Percentiles rank a stretch among this genome's conserved stretches.
Conservation (phyloP, 768 basidiomycete species). For the Termitomyces sp. region DNA sequence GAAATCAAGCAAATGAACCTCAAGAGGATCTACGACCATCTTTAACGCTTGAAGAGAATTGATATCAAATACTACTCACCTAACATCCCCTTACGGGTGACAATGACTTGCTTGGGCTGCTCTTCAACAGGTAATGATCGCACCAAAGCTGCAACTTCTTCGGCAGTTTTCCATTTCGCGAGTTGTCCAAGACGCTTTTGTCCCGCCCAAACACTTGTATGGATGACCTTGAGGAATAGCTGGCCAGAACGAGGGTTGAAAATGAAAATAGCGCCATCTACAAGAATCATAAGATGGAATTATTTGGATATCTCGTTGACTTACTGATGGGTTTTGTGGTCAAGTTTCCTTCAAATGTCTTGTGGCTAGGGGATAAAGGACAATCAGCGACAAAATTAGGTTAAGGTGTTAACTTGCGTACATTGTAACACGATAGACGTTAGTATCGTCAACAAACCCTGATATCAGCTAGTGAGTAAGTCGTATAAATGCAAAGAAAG, state of each 20-base stretch:
- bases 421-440: constrained; percentile 99
- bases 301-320: constrained; percentile 15
- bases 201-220: constrained; percentile 99
- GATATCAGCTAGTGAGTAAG: neutral
- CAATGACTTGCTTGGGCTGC: constrained; percentile 99
- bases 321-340: constrained; percentile 97
- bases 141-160: constrained; percentile 98
- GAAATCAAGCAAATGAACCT: constrained; percentile 99
- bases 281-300: neutral
- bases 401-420: constrained; percentile 23
- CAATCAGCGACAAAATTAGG: neutral
- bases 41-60: neutral
- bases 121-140: constrained; percentile 99
- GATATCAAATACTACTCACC: constrained; percentile 38
- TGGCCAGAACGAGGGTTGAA: constrained; percentile 99
- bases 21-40: constrained; percentile 72
- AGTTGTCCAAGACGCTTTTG: constrained; percentile 99
- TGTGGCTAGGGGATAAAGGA: constrained; percentile 55
- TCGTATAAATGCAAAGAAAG: neutral
- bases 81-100: constrained; percentile 99
- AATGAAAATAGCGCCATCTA: constrained; percentile 95
- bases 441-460: constrained; percentile 99
- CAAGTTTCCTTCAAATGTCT: constrained; percentile 99
- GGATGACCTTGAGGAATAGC: constrained; percentile 97
- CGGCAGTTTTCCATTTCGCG: constrained; percentile 99